Conservation (phyloP, 441 rosid genomes). For the Kokia cookei region DNA sequence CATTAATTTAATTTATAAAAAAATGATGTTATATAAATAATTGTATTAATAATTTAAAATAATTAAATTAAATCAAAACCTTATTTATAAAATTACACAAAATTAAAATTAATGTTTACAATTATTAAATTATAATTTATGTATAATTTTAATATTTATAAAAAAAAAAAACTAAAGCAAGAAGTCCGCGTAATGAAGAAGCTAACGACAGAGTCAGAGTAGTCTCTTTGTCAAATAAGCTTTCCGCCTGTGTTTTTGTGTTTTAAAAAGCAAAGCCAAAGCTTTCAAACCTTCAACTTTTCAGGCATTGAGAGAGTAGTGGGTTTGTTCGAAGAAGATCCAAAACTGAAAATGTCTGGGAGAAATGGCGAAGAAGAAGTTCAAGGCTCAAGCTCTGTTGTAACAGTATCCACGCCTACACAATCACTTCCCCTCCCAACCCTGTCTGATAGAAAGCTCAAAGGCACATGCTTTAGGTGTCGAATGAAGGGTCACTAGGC, state of each 20-base stretch:
- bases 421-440: background rate
- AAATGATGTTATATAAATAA: too few relatives aligned
- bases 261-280: background rate
- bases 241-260: background rate
- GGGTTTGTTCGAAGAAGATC: background rate
- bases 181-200: background rate
- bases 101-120: too few relatives aligned
- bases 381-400: background rate
- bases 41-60: too few relatives aligned
- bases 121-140: too few relatives aligned
- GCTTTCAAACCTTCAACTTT: background rate
- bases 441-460: background rate
- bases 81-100: too few relatives aligned
- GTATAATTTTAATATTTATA: too few relatives aligned
- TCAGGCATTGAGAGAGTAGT: background rate
- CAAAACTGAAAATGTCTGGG: background rate
- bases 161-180: too few relatives aligned
- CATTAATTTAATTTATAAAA: too few relatives aligned
- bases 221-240: background rate
- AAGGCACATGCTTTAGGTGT: background rate
- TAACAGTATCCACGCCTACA: background rate
- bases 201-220: background rate
- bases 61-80: too few relatives aligned
- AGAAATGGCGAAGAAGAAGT: background rate
- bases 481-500: background rate